Evolutionary conservation across 2,329 filamentous ascomycete genomes (phyloP).

Genomic region (Xylariaceae sp.): DNA sequence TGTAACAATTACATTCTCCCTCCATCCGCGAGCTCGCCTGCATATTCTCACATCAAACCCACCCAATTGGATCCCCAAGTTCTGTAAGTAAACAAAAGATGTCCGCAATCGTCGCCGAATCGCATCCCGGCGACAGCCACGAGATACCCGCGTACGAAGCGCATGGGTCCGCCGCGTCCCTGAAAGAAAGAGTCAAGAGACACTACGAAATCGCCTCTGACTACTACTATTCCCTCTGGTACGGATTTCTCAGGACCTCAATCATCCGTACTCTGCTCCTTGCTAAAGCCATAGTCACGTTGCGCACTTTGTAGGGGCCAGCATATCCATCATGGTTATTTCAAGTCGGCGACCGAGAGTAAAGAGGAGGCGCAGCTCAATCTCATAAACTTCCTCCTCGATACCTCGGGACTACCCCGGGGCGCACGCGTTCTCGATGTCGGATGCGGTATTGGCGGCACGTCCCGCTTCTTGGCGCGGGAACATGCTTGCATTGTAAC

Average conservation of each 20-base stretch:
- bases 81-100: not conserved
- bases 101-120: not conserved
- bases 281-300: constrained; percentile 3
- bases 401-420: constrained; percentile 38
- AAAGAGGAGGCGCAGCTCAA: constrained; percentile 55
- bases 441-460: constrained; percentile 57
- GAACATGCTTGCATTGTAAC: constrained; percentile 49
- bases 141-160: constrained; percentile 28
- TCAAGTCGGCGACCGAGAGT: constrained; percentile 43
- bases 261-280: not conserved
- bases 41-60: too few species aligned
- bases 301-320: constrained; percentile 45
- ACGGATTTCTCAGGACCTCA: constrained; percentile 17
- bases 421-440: constrained; percentile 50
- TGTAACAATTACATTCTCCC: too few species aligned
- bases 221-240: constrained; percentile 59
- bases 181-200: constrained; percentile 54
- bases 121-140: constrained; percentile 29
- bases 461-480: constrained; percentile 50
- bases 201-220: constrained; percentile 59
- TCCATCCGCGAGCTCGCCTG: too few species aligned
- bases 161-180: constrained; percentile 29
- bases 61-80: not conserved
- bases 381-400: constrained; percentile 51
- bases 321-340: constrained; percentile 60